Evolutionary conservation across 805 yeast species (phyloP).

Genomic region (Yamadazyma sp.): DNA sequence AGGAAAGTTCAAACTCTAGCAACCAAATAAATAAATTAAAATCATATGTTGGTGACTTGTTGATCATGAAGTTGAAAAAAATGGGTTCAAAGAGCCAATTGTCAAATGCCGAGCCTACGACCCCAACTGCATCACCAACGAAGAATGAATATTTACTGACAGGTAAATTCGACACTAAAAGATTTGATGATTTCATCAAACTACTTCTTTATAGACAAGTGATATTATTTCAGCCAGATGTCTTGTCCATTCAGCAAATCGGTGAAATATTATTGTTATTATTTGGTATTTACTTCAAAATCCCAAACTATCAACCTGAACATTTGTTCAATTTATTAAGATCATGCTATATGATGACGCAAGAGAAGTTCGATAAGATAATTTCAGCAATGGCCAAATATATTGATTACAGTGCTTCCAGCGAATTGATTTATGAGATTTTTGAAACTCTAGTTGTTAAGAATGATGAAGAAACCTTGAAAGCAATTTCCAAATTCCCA

Average conservation of each 20-base stretch:
- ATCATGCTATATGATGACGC: constrained; percentile 30
- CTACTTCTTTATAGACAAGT: constrained; percentile 32
- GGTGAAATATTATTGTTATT: constrained; percentile 31
- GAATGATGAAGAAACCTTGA: constrained; percentile 37
- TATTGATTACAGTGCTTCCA: constrained; percentile 15
- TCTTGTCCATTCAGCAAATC: constrained; percentile 30
- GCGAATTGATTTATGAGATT: constrained; percentile 24
- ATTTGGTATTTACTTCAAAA: constrained; percentile 26
- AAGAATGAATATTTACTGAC: too few relatives aligned
- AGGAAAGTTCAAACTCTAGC: constrained; percentile 7
- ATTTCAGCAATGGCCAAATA: constrained; percentile 14
- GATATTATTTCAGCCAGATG: constrained; percentile 25
- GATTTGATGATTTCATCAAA: constrained; percentile 21
- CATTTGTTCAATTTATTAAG: constrained; percentile 34
- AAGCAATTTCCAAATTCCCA: constrained; percentile 25
- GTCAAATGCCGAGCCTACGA: background rate
- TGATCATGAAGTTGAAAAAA: constrained; percentile 23
- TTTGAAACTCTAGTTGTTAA: constrained; percentile 26
- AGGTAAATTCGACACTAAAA: constrained; percentile 1
- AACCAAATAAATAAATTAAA: constrained; percentile 17
- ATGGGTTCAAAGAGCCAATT: background rate
- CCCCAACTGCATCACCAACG: background rate
- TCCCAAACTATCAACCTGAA: constrained; percentile 19
- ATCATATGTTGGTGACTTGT: constrained; percentile 24
- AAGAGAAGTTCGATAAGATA: constrained; percentile 20